Percentiles rank a stretch among this genome's conserved stretches.
phyloP scores from a whole-genome alignment of 768 basidiomycete genomes.

The Mycena galopus region DNA sequence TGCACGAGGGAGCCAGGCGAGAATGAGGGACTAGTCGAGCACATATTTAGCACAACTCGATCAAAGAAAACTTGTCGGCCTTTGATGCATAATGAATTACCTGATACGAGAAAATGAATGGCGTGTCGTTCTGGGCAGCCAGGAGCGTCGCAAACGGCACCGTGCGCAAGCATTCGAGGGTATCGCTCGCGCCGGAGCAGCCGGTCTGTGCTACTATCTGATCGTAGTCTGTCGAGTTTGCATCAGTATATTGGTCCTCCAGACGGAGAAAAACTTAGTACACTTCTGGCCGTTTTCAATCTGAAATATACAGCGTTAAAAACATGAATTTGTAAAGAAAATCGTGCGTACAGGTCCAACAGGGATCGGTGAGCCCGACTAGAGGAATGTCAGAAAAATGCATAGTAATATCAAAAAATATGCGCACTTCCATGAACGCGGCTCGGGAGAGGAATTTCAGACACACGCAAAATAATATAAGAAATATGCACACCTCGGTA shows the following conservation, averaged over 20 bases:
- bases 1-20: constrained; percentile 54
- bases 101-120: constrained; percentile 56
- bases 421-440: constrained; percentile 67
- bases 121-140: constrained; percentile 55
- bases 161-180: constrained; percentile 55
- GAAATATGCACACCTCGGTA: no score
- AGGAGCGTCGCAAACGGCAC: constrained; percentile 53
- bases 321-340: background rate
- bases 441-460: no score
- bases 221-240: constrained; percentile 52
- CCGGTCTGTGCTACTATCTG: constrained; percentile 51
- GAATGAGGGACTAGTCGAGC: constrained; percentile 52
- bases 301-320: background rate
- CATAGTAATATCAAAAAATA: no score
- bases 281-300: constrained; percentile 57
- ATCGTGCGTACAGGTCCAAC: constrained; percentile 45
- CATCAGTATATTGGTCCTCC: background rate
- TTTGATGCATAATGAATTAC: constrained; percentile 44
- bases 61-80: background rate
- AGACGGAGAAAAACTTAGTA: background rate
- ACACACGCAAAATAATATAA: no score
- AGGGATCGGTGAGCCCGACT: constrained; percentile 62
- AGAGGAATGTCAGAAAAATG: no score
- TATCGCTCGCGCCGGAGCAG: constrained; percentile 51
- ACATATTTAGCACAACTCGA: background rate